phyloP scores from a whole-genome alignment of 208 protist species.

The Acanthamoeba castellanii region DNA sequence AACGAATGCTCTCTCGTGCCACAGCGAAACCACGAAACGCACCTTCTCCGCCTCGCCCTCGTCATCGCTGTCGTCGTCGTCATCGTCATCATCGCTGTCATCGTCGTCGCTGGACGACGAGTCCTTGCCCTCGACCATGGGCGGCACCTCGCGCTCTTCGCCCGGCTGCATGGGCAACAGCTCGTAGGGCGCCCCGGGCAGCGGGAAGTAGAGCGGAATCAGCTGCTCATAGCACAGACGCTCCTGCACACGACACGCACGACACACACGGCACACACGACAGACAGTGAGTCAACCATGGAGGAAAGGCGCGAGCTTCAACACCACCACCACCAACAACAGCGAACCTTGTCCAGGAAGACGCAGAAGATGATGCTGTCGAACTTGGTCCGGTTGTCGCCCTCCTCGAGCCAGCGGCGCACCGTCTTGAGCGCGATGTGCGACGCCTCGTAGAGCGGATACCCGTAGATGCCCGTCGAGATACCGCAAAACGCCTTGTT shows the following conservation, averaged over 20 bases:
- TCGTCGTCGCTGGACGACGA: neutral
- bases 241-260: neutral
- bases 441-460: slow-evolving; percentile 15
- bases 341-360: slow-evolving; percentile 42
- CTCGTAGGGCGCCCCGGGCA: neutral
- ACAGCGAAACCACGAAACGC: no score
- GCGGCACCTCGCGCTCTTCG: slow-evolving; percentile 33
- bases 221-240: slow-evolving; percentile 45
- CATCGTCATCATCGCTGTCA: neutral
- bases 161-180: neutral
- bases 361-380: slow-evolving; percentile 44
- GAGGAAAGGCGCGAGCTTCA: no score
- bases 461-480: slow-evolving; percentile 59
- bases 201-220: slow-evolving; percentile 42
- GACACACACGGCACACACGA: no score
- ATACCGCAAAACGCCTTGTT: slow-evolving; percentile 47
- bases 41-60: neutral
- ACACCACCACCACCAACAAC: no score
- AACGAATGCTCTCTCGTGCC: no score
- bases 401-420: neutral
- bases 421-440: slow-evolving; percentile 33
- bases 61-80: neutral
- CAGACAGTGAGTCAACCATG: neutral
- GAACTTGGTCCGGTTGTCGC: neutral
- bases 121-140: neutral